Evolutionary conservation across 768 basidiomycete species (phyloP).

Genomic region (Serpula lacrymans): DNA sequence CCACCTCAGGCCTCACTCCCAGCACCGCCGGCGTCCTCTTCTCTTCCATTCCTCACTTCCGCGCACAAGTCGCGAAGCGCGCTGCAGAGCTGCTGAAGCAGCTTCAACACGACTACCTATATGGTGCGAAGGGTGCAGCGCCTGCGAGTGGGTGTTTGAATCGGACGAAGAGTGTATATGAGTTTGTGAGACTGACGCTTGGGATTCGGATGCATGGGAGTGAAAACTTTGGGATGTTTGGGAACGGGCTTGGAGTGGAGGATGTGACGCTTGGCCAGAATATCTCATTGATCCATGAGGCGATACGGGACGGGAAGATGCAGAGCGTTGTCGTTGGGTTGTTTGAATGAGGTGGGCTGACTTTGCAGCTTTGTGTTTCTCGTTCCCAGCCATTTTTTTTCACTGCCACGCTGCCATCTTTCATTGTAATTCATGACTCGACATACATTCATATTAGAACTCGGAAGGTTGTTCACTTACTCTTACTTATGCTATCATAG

Average conservation of each 20-base stretch:
- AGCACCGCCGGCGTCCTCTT: constrained; percentile 20
- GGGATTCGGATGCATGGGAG: constrained; percentile 81
- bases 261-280: not conserved
- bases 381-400: too few species aligned
- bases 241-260: constrained; percentile 35
- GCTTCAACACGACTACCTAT: constrained; percentile 55
- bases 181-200: constrained; percentile 66
- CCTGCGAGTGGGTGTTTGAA: constrained; percentile 69
- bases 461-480: too few species aligned
- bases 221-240: constrained; percentile 68
- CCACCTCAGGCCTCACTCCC: constrained; percentile 2
- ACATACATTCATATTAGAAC: too few species aligned
- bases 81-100: constrained; percentile 44
- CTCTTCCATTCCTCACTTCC: constrained; percentile 49
- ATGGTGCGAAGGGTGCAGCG: constrained; percentile 53
- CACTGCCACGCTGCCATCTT: too few species aligned
- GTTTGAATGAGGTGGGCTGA: too few species aligned
- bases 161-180: constrained; percentile 69
- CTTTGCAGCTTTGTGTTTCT: too few species aligned
- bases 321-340: constrained; percentile 52
- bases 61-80: constrained; percentile 46
- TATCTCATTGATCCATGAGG: constrained; percentile 73
- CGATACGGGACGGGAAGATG: constrained; percentile 70
- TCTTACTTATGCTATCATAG: too few species aligned
- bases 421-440: too few species aligned